Conservation (phyloP, 371 early-diverging fungal genomes). For the Apophysomyces elegans region DNA sequence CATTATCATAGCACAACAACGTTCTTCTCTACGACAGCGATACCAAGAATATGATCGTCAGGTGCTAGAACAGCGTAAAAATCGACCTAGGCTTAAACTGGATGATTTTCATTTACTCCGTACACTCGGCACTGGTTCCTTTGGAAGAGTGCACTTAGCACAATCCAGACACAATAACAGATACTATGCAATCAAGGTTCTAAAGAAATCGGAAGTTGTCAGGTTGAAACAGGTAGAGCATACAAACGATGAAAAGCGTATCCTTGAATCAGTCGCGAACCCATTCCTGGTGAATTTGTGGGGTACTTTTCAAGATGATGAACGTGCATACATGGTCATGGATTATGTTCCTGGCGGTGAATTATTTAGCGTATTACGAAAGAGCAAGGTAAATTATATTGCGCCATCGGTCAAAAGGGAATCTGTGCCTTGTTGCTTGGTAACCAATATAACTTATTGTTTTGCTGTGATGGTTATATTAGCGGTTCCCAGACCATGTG, state of each 20-base stretch:
- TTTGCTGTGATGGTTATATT: conserved; percentile 17
- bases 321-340: conserved; percentile 92
- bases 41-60: conserved; percentile 23
- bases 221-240: conserved; percentile 93
- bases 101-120: conserved; percentile 71
- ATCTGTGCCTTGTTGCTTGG: too few species aligned
- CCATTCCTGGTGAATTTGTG: conserved; percentile 96
- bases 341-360: conserved; percentile 96
- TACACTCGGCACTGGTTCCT: conserved; percentile 98
- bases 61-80: conserved; percentile 3
- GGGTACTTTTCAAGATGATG: conserved; percentile 91
- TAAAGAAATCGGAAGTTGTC: conserved; percentile 92
- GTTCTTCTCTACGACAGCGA: conserved; percentile 20
- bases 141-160: conserved; percentile 94
- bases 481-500: conserved; percentile 89
- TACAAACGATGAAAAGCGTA: conserved; percentile 87
- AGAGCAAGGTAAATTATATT: conserved; percentile 51
- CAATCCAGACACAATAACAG: conserved; percentile 84
- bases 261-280: conserved; percentile 75
- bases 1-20: conserved; percentile 12
- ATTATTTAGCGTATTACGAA: conserved; percentile 81
- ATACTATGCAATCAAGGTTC: conserved; percentile 91
- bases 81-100: conserved; percentile 52
- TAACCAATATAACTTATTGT: neutral
- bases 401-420: too few species aligned